phyloP scores from a whole-genome alignment of 164 flowering plant genomes.

The Chimonanthus praecox region DNA sequence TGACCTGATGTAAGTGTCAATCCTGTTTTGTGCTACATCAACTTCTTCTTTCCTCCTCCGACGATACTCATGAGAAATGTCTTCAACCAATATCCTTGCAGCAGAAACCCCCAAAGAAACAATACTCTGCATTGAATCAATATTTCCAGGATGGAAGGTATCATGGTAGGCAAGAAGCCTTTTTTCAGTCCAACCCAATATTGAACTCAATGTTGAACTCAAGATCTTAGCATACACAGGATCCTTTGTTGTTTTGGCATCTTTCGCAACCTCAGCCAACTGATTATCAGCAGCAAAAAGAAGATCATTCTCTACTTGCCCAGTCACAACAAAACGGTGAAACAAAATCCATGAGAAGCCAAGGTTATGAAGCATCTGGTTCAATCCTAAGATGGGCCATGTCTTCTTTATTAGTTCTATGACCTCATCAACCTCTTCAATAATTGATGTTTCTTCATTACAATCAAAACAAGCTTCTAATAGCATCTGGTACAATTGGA shows the following conservation, averaged over 20 bases:
- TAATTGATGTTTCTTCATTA: constrained; percentile 54
- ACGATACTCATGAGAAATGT: constrained; percentile 53
- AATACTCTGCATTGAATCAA: constrained; percentile 48
- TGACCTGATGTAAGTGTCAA: constrained; percentile 78
- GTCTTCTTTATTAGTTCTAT: constrained; percentile 84
- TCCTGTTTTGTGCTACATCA: constrained; percentile 44
- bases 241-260: constrained; percentile 53
- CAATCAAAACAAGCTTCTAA: constrained; percentile 80
- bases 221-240: constrained; percentile 43
- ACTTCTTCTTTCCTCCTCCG: constrained; percentile 46
- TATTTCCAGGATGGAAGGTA: constrained; percentile 41
- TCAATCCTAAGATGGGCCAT: constrained; percentile 71
- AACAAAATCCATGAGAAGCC: constrained; percentile 84
- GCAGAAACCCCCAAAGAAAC: constrained; percentile 54
- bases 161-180: constrained; percentile 76
- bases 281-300: constrained; percentile 60
- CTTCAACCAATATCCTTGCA: constrained; percentile 62
- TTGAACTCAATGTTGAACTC: constrained; percentile 43
- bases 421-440: constrained; percentile 85
- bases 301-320: constrained; percentile 69
- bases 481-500: constrained; percentile 63
- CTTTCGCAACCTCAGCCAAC: constrained; percentile 61
- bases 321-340: constrained; percentile 53
- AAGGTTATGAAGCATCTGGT: constrained; percentile 76
- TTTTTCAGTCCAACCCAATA: constrained; percentile 76